Percentiles rank a stretch among this genome's conserved stretches.
These are phyloP conservation scores for Candida lessepsii DNA, from an alignment of 805 yeast species.

Conservation along the genomic window DNA sequence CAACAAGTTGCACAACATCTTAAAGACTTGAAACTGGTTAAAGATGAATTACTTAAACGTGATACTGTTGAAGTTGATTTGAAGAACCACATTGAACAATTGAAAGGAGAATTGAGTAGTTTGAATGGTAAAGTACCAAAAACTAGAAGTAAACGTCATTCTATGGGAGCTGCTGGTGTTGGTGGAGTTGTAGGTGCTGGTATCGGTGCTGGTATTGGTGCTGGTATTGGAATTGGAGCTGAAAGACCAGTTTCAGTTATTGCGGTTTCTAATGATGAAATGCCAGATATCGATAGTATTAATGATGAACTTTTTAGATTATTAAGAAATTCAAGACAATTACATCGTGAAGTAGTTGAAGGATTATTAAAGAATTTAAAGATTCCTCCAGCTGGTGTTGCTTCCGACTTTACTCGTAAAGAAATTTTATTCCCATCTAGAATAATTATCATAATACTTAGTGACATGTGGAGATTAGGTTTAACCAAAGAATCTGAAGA, in stretches of 20 bases:
- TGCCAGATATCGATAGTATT: constrained; percentile 60
- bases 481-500: constrained; percentile 88
- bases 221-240: constrained; percentile 8
- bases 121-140: constrained; percentile 39
- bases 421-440: constrained; percentile 96
- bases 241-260: constrained; percentile 62
- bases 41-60: constrained; percentile 54
- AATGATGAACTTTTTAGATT: constrained; percentile 72
- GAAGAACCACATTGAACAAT: constrained; percentile 57
- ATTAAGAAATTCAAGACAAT: constrained; percentile 64
- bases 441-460: constrained; percentile 83
- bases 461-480: constrained; percentile 98
- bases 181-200: constrained; percentile 19
- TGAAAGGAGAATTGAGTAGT: constrained; percentile 50
- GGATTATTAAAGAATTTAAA: constrained; percentile 82
- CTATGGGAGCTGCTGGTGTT: constrained; percentile 19
- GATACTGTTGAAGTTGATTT: constrained; percentile 66
- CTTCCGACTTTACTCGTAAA: constrained; percentile 77
- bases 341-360: constrained; percentile 82
- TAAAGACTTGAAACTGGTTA: constrained; percentile 60
- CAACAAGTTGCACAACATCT: constrained; percentile 61
- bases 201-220: constrained; percentile 8
- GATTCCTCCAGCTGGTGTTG: constrained; percentile 83
- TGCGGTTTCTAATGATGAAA: constrained; percentile 54
- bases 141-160: constrained; percentile 39